phyloP scores from a whole-genome alignment of 768 basidiomycete species.

The Panellus pusillus region DNA sequence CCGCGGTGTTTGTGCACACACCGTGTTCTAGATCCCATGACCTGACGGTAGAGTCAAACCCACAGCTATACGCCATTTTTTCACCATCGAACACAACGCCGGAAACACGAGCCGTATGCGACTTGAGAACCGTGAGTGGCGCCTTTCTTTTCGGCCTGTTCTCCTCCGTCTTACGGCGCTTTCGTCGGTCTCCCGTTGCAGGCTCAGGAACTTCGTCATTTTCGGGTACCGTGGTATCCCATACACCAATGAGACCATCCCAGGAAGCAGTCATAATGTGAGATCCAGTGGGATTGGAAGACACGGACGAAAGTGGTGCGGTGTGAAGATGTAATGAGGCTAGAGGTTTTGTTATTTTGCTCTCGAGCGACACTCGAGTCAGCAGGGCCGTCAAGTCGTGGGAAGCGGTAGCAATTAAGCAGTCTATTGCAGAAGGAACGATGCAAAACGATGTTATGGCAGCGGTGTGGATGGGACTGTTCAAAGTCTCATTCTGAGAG shows the following conservation, averaged over 20 bases:
- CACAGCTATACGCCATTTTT: slow-evolving; percentile 66
- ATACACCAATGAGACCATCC: slow-evolving; percentile 85
- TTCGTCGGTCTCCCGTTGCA: slow-evolving; percentile 44
- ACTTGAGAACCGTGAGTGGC: slow-evolving; percentile 73
- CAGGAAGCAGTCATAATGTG: slow-evolving; percentile 82
- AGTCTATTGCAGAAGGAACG: slow-evolving; percentile 39
- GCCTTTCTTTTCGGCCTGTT: slow-evolving; percentile 56
- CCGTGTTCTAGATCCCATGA: slow-evolving; percentile 85
- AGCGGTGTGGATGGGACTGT: slow-evolving; percentile 54
- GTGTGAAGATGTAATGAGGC: slow-evolving; percentile 85
- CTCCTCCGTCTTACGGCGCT: slow-evolving; percentile 58
- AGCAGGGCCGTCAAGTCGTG: slow-evolving; percentile 78
- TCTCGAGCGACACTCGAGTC: slow-evolving; percentile 37
- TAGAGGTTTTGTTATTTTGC: slow-evolving; percentile 40
- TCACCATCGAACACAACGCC: slow-evolving; percentile 57
- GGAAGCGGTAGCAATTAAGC: slow-evolving; percentile 65
- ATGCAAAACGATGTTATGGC: slow-evolving; percentile 68
- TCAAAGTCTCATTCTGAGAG: slow-evolving; percentile 55
- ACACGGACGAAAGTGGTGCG: slow-evolving; percentile 71
- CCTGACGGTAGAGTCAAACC: slow-evolving; percentile 88
- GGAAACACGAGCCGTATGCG: slow-evolving; percentile 82
- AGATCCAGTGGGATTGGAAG: slow-evolving; percentile 52
- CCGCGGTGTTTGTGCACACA: slow-evolving; percentile 68
- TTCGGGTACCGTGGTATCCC: slow-evolving; percentile 63
- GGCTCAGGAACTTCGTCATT: slow-evolving; percentile 63